Evolutionary conservation across 2,329 filamentous ascomycete genomes (phyloP), one percentile per base, ranked within the genome.

Genomic region (Stagonosporopsis rhizophila): DNA sequence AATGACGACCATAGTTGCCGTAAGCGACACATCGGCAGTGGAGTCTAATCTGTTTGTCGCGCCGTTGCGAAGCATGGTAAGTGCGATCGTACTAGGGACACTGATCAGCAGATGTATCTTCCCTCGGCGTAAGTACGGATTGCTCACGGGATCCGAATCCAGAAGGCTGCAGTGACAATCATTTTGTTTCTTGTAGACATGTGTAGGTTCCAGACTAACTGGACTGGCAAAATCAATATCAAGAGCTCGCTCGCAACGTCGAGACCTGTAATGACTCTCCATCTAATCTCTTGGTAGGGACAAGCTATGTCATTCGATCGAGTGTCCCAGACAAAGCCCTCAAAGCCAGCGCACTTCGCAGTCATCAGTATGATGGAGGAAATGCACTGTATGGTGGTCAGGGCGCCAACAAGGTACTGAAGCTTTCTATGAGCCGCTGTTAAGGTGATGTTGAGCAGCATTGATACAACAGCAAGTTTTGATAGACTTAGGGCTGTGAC

Each of bases 91-190:
- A 14, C 59, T 61, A 30, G 19, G 7, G 2, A 39, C 15, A 4
- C 7, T 30, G 3, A 51, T 39, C 8, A 38, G 23, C 22, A 7
- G 15, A 30, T n/a, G 2, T 14, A 14, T 12, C 14, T 17, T 30
- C 27, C 14, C 17, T 27, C 5, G 8, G 5, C 7, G 9, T 40
- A 34, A 5, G 32, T 41, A 28, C 7, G 34, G 4, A 61, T 9
- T 12, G 23, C 56, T 32, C 56, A 65, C 59, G 54, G 49, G 12
- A 68, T 20, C 1, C 66, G 58, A 17, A 63, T 53, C 50, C 59
- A 59, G 28, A 69, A 69, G 14, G 65, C 63, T 22, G 46, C 38
- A 6, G 61, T 51, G 14, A 68, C 63, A 20, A 59, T 41, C n/a
- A 63, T 7, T 41, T 67, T 69, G 15, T 47, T 59, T 14, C 28